Conservation (phyloP, 2,329 filamentous ascomycete species). For the Stagonosporopsis vannaccii region DNA sequence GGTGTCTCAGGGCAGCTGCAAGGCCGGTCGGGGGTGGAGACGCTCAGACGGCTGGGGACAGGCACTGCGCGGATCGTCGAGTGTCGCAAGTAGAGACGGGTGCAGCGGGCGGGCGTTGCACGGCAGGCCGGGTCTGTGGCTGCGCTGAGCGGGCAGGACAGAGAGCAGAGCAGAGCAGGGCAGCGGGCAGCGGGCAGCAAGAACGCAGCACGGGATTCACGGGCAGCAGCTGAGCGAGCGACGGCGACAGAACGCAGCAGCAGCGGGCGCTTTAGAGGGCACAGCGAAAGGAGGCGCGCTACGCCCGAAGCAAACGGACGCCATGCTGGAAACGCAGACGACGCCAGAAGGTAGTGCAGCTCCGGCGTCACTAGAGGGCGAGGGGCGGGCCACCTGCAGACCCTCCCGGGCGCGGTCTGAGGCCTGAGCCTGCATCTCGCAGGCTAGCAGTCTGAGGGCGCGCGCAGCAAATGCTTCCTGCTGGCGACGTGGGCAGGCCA, state of each 20-base stretch:
- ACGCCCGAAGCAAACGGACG: conserved; percentile 9
- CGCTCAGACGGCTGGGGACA: conserved; percentile 27
- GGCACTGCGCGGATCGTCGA: conserved; percentile 24
- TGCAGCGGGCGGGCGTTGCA: conserved; percentile 31
- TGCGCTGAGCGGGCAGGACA: background rate
- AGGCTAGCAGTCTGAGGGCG: background rate
- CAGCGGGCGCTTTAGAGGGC: conserved; percentile 20
- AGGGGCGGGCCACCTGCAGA: conserved; percentile 28
- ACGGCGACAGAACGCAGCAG: background rate
- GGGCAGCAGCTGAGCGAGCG: background rate
- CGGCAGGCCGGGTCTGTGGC: conserved; percentile 26
- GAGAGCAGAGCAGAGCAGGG: background rate
- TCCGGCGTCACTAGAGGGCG: conserved; percentile 10
- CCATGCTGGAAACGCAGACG: conserved; percentile 27
- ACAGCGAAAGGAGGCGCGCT: conserved; percentile 27
- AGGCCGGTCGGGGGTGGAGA: conserved; percentile 36
- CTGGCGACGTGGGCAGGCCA: too few species aligned
- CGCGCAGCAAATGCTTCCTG: background rate
- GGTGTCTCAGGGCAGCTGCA: conserved; percentile 35
- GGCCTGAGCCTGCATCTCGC: too few species aligned
- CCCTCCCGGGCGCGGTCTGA: conserved; percentile 24
- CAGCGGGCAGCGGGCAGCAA: background rate
- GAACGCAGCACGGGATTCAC: background rate
- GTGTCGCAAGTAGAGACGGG: conserved; percentile 37
- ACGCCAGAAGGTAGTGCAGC: conserved; percentile 24